phyloP scores from a whole-genome alignment of 768 basidiomycete genomes.

The Kwoniella pini region DNA sequence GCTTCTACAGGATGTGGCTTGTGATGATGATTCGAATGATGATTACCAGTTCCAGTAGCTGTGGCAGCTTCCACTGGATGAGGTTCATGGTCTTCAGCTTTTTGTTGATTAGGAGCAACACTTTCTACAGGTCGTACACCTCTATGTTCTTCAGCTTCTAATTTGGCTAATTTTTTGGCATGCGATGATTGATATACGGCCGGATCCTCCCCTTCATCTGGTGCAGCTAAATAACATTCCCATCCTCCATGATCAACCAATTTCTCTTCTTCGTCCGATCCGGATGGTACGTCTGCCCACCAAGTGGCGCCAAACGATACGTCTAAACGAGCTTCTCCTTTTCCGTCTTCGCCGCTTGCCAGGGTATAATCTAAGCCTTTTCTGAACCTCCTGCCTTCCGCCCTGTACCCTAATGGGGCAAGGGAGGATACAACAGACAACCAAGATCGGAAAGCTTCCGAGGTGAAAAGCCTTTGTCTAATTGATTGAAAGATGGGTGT shows the following conservation, averaged over 20 bases:
- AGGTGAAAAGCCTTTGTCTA: constrained; percentile 76
- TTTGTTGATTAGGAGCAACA: constrained; percentile 10
- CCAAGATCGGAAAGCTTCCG: constrained; percentile 88
- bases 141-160: constrained; percentile 22
- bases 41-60: not conserved
- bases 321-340: constrained; percentile 78
- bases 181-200: constrained; percentile 78
- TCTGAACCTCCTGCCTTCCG: constrained; percentile 84
- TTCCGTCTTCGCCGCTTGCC: constrained; percentile 60
- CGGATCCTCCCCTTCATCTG: constrained; percentile 92
- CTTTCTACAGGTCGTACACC: constrained; percentile 5
- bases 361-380: constrained; percentile 94
- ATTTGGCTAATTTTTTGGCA: constrained; percentile 54
- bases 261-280: constrained; percentile 45
- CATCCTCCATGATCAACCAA: constrained; percentile 70
- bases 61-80: constrained; percentile 2
- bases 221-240: constrained; percentile 98
- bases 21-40: not conserved
- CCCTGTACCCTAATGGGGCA: constrained; percentile 69
- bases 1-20: constrained; percentile 3
- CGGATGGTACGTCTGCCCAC: constrained; percentile 47
- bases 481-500: constrained; percentile 63
- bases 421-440: constrained; percentile 69
- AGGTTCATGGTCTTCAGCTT: not conserved
- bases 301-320: constrained; percentile 85